Evolutionary conservation across 2,329 filamentous ascomycete genomes (phyloP).

Genomic region (Colletotrichum zoysiae): DNA sequence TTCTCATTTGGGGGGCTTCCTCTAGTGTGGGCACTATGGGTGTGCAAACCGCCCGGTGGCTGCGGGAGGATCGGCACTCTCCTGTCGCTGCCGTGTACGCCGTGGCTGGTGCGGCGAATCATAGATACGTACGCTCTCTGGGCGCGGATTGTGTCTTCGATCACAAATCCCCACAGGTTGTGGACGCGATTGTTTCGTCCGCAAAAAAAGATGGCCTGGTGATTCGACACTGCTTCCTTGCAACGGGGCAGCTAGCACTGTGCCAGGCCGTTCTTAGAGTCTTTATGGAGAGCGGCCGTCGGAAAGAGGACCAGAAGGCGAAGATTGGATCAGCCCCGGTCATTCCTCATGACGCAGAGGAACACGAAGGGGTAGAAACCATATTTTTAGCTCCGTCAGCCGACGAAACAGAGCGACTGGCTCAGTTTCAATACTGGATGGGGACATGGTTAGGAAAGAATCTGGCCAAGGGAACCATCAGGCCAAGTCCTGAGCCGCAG

Average conservation of each 20-base stretch:
- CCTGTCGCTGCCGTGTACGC: not conserved
- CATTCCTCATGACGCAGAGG: not conserved
- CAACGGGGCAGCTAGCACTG: not conserved
- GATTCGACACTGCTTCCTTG: not conserved
- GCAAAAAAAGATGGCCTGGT: not conserved
- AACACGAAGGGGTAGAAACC: not conserved
- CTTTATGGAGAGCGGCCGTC: not conserved
- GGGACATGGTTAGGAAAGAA: not conserved
- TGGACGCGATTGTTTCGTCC: not conserved
- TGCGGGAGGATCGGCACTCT: not conserved
- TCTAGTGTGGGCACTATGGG: slow-evolving; percentile 17
- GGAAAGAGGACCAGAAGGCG: not conserved
- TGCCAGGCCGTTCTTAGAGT: not conserved
- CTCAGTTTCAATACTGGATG: not conserved
- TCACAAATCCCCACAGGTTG: not conserved
- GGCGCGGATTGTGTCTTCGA: slow-evolving; percentile 3
- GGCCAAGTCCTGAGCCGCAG: not conserved
- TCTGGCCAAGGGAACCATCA: not conserved
- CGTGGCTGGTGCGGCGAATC: not conserved
- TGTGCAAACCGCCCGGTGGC: slow-evolving; percentile 39
- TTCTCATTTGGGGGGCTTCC: not conserved
- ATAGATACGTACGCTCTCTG: not conserved
- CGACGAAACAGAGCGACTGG: not conserved
- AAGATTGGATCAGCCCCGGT: not conserved
- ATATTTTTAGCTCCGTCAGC: not conserved